A percentile compares a stretch with the other conserved stretches of the same genome.
Evolutionary conservation across 768 basidiomycete species (phyloP).

Genomic region (Rickenella mellea): DNA sequence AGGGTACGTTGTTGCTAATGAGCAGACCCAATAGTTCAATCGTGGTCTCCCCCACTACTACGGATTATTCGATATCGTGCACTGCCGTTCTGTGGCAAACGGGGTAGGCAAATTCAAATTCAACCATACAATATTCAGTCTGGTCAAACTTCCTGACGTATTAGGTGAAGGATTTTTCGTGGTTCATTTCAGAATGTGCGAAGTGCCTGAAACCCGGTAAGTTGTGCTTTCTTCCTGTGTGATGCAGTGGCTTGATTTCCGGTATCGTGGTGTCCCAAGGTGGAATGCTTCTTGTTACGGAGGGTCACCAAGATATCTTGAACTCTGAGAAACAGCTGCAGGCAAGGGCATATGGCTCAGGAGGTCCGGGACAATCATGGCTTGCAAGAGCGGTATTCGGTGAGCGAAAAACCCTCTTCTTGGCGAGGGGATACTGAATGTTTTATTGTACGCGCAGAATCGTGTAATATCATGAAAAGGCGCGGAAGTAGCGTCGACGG

Average conservation of each 20-base stretch:
- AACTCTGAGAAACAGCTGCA: not conserved
- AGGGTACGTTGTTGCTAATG: not conserved
- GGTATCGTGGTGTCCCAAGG: not conserved
- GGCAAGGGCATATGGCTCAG: not conserved
- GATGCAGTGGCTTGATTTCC: not conserved
- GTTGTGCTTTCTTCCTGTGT: not conserved
- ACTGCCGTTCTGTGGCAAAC: not conserved
- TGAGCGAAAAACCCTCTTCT: not conserved
- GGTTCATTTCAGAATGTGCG: not conserved
- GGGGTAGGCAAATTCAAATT: not conserved
- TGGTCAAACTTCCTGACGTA: not conserved
- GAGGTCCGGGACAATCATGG: not conserved
- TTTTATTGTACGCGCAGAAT: not conserved
- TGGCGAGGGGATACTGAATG: not conserved
- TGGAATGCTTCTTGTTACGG: not conserved
- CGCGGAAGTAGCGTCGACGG: slow-evolving; percentile 1
- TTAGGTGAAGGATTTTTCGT: not conserved
- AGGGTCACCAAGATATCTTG: not conserved
- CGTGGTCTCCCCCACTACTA: not conserved
- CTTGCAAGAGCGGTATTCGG: not conserved
- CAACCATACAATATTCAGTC: not conserved
- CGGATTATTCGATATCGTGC: not conserved
- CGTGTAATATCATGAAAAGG: slow-evolving; percentile 1
- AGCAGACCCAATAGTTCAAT: not conserved
- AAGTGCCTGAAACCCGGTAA: not conserved